These are phyloP conservation scores for rapeseed (Brassica napus) DNA, from an alignment of 345 rosid genomes.

Conservation along the genomic window Da-Ae NC_063448.1:36236001-36236500, in stretches of 20 bases:
- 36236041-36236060: too few species aligned
- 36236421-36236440: neutral
- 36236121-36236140: too few species aligned
- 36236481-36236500: neutral
- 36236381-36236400: neutral
- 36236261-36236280: neutral
- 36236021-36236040: too few species aligned
- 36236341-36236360: neutral
- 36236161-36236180: too few species aligned
- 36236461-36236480: neutral
- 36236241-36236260: slow-evolving; percentile 20
- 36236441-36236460: neutral
- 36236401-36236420: neutral
- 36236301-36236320: slow-evolving; percentile 4
- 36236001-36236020: too few species aligned
- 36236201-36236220: slow-evolving; percentile 31
- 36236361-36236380: neutral
- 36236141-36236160: too few species aligned
- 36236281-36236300: slow-evolving; percentile 20
- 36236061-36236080: too few species aligned
- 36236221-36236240: slow-evolving; percentile 32
- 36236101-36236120: too few species aligned
- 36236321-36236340: slow-evolving; percentile 24
- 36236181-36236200: slow-evolving; percentile 17
- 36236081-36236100: too few species aligned